Evolutionary conservation across 2,329 filamentous ascomycete genomes (phyloP).

Genomic region (Didymella pinodella): DNA sequence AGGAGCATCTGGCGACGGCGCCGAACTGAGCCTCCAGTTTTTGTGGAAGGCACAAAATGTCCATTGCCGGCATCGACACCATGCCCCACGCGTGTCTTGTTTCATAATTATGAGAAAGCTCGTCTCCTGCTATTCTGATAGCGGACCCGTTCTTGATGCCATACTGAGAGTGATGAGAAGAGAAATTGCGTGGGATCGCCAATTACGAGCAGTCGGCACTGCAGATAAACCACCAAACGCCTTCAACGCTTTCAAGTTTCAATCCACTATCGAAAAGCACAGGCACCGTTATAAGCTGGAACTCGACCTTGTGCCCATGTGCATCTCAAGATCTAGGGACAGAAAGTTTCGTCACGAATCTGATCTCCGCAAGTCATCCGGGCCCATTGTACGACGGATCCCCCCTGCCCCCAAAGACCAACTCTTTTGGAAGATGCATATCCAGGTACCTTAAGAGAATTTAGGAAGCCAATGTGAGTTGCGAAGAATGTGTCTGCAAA

Average conservation of each 20-base stretch:
- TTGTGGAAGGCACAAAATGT: no score
- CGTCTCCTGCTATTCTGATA: no score
- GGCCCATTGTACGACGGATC: no score
- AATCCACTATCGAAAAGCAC: neutral
- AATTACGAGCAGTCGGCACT: neutral
- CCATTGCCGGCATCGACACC: no score
- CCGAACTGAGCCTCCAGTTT: no score
- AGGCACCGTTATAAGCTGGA: neutral
- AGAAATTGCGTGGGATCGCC: neutral
- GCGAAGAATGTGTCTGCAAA: neutral
- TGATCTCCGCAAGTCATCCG: neutral
- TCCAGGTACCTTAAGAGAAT: neutral
- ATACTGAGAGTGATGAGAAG: neutral
- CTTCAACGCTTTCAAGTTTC: neutral
- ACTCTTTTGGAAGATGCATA: no score
- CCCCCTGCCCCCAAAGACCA: no score
- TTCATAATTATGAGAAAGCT: no score
- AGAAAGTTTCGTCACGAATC: neutral
- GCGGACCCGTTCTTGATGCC: no score
- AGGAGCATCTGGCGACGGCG: no score
- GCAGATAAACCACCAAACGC: neutral
- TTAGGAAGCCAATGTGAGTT: neutral
- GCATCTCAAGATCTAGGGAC: no score
- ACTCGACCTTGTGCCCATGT: fast-evolving
- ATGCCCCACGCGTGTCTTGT: no score